Base-by-base conservation (phyloP, 176 grass and related monocot species). In the Poa annua region DNA sequence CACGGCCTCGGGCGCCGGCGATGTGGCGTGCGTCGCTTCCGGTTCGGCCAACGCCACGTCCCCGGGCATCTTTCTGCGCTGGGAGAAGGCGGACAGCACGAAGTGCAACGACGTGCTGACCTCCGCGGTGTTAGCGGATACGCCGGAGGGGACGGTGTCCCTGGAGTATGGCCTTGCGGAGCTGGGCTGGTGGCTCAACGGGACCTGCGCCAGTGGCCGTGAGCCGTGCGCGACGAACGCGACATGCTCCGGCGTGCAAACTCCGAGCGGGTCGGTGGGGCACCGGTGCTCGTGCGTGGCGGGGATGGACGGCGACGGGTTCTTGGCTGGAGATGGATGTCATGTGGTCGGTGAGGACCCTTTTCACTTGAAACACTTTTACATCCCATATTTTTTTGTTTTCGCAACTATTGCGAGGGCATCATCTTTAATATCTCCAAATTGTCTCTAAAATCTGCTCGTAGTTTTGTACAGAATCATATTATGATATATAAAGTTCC, bases 131-230 rank as follows among this genome's bases (percentile, higher is more conserved):
- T 88, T 86, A 64, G 4, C 2, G 0, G 1, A 2, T 0, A 33
- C 60, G 8, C 0, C 6, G 8, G 26, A 35, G 8, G 74, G 34
- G 0, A 3, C 71, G 75, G 0, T 22, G 2, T 16, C 84, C 11
- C 49, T 95, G 44, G 60, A 88, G 56, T 45, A 95, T 83, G 34
- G 66, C 51, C 6, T 62, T 3, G 80, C 42, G 3, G 89, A 98
- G 89, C 17, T 93, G 0, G 89, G 66, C 0, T 98, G 96, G 96
- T 98, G 96, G 96, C 33, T 98, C 55, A 8, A 83, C 24, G 92
- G 92, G 61, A 20, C 5, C 3, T 94, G 95, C 75, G 4, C 11
- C 12, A 4, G 0, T 1, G 29, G 0, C 8, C 13, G 0, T 22
- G 6, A 33, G 6, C 53, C 0, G 21, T 97, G 96, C 48, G 76